Evolutionary conservation across 768 basidiomycete genomes (phyloP).

Genomic region (Scleroderma citrinum): DNA sequence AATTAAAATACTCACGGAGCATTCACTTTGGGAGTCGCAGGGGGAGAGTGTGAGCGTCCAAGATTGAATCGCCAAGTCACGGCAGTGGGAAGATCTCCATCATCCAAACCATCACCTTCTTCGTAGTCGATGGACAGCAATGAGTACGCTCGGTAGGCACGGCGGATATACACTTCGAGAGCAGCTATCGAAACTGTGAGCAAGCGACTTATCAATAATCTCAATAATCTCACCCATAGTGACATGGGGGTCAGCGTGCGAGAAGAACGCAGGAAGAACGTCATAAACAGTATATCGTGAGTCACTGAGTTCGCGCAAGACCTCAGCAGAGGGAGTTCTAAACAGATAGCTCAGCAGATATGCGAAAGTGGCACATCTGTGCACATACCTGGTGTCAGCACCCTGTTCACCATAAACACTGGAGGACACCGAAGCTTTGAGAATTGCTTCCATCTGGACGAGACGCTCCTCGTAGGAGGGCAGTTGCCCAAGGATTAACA

Average conservation of each 20-base stretch:
- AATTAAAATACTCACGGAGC: slow-evolving; percentile 20
- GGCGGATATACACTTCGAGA: slow-evolving; percentile 92
- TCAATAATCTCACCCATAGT: slow-evolving; percentile 57
- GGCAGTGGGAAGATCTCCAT: slow-evolving; percentile 73
- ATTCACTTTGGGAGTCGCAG: slow-evolving; percentile 68
- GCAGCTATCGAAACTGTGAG: slow-evolving; percentile 51
- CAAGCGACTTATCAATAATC: not conserved
- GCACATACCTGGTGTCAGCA: slow-evolving; percentile 47
- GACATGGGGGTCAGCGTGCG: slow-evolving; percentile 77
- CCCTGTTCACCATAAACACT: slow-evolving; percentile 88
- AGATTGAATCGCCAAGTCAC: slow-evolving; percentile 96
- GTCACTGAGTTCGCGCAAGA: slow-evolving; percentile 90
- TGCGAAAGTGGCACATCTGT: not conserved
- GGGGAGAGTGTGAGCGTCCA: slow-evolving; percentile 80
- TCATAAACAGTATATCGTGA: slow-evolving; percentile 97
- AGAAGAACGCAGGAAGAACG: slow-evolving; percentile 94
- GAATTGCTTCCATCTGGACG: slow-evolving; percentile 89
- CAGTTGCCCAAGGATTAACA: slow-evolving; percentile 92
- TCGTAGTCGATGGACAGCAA: slow-evolving; percentile 92
- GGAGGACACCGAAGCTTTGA: slow-evolving; percentile 81
- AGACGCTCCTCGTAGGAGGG: slow-evolving; percentile 95
- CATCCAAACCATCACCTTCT: slow-evolving; percentile 80
- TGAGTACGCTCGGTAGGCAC: slow-evolving; percentile 92
- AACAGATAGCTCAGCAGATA: slow-evolving; percentile 9
- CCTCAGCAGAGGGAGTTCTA: slow-evolving; percentile 79